A percentile compares a stretch with the other conserved stretches of the same genome.
phyloP scores from a whole-genome alignment of 257 asterid genomes.

The Sherardia arvensis region DNA sequence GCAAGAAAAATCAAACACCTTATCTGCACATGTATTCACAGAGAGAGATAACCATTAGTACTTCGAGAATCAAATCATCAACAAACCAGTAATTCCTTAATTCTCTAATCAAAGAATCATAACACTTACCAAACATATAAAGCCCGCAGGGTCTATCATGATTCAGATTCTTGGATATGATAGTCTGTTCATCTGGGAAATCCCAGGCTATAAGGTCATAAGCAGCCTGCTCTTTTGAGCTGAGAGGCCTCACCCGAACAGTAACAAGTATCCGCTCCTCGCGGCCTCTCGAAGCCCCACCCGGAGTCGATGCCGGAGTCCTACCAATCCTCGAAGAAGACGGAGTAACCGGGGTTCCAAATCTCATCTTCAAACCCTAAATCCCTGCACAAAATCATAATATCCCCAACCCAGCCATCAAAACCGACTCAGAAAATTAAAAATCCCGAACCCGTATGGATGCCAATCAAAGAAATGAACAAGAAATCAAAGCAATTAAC shows the following conservation, averaged over 20 bases:
- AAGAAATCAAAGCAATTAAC: neutral
- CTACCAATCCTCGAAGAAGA: slow-evolving; percentile 50
- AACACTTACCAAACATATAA: slow-evolving; percentile 55
- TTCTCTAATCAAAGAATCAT: no score
- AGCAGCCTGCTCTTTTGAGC: slow-evolving; percentile 69
- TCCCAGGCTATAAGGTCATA: slow-evolving; percentile 95
- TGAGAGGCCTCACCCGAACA: slow-evolving; percentile 80
- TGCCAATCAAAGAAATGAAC: neutral
- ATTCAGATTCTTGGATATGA: slow-evolving; percentile 65
- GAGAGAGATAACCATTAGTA: neutral
- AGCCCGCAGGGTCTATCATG: slow-evolving; percentile 71
- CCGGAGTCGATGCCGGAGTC: slow-evolving; percentile 61
- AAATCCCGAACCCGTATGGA: neutral
- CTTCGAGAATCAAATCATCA: neutral
- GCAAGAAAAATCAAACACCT: slow-evolving; percentile 65
- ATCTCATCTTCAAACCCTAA: slow-evolving; percentile 40
- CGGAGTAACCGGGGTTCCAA: slow-evolving; percentile 55
- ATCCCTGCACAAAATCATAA: slow-evolving; percentile 11
- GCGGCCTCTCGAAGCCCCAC: slow-evolving; percentile 46
- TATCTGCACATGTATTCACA: slow-evolving; percentile 43
- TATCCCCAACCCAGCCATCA: no score
- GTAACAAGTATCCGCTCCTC: slow-evolving; percentile 93
- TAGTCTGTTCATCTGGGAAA: slow-evolving; percentile 44
- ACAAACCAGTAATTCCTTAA: neutral
- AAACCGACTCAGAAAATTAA: neutral